Evolutionary conservation across 768 basidiomycete species (phyloP), one percentile per base, ranked within the genome.

Genomic region (Phallus indusiatus): DNA sequence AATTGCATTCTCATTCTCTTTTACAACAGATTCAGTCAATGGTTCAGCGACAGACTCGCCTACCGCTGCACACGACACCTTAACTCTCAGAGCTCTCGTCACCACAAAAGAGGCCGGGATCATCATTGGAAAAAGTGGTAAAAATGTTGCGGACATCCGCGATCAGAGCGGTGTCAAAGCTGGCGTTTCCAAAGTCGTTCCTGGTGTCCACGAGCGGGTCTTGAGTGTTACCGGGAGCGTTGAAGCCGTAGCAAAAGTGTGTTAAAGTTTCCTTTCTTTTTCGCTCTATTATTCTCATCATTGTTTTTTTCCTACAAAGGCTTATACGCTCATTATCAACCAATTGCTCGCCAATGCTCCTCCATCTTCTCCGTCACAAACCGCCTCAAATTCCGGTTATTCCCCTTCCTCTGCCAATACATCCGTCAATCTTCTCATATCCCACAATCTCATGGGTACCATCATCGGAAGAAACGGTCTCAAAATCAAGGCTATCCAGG

Each of bases 401-500:
- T 64, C 63, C 71, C 53, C 17, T 64, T 67, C 28, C 28, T 37
- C 66, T 67, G 20, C 81, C 54, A 85, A 88, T 73, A 94, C 94
- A 60, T 90, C 94, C 62, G 87, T 99, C 73, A 91, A 94, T 61
- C 92, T 99, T 65, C 81, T 99, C 68, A 94, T 99, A 77, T 95
- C 94, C 49, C 96, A 99, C 78, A 95, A 97, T 74, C 81, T 99
- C 65, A 99, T 99, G 96, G 96, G 96, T 55, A 94, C 92, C 61
- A 89, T 99, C 76, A 97, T 98, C 67, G 96, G 96, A 66, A 88
- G 94, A 64, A 88, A 76, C 56, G 96, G 96, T 66, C 84, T 91
- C 71, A 97, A 96, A 83, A 98, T 99, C 74, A 97, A 98, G 76
- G 90, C 93, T 68, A 98, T 99, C 70, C 96, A 99, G 71, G 95